Conservation (phyloP, 164 flowering plant genomes). For the Macadamia tetraphylla region DNA sequence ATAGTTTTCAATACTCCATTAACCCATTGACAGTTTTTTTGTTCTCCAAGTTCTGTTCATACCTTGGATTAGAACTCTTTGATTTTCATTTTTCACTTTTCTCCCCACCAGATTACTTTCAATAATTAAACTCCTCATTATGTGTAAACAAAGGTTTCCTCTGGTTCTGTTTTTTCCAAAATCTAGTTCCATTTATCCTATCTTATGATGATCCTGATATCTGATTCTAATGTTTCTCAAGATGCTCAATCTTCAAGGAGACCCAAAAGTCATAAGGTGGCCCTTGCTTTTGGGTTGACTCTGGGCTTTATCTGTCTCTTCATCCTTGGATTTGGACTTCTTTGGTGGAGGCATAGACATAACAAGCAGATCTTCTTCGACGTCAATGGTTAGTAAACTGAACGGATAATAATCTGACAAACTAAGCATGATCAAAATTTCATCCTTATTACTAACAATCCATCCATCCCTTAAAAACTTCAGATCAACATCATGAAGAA, state of each 20-base stretch:
- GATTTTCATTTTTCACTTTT: no score
- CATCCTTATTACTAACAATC: neutral
- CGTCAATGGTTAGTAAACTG: slow-evolving; percentile 28
- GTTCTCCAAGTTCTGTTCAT: no score
- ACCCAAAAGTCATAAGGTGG: slow-evolving; percentile 54
- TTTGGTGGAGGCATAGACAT: slow-evolving; percentile 75
- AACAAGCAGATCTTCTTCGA: slow-evolving; percentile 84
- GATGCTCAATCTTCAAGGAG: slow-evolving; percentile 40
- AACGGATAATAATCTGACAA: neutral
- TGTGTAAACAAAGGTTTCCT: neutral
- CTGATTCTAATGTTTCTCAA: slow-evolving; percentile 15
- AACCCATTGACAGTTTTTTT: neutral
- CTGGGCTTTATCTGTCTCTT: slow-evolving; percentile 68
- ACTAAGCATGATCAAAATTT: neutral
- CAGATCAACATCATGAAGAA: slow-evolving; percentile 55
- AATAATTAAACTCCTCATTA: no score
- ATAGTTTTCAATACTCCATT: no score
- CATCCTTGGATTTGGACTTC: slow-evolving; percentile 59
- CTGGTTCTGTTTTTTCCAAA: neutral
- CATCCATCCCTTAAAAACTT: slow-evolving; percentile 6
- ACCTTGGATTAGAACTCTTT: no score
- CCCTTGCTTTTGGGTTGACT: slow-evolving; percentile 70
- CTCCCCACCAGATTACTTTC: neutral
- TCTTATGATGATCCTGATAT: slow-evolving; percentile 9
- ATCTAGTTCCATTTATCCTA: neutral